Base-by-base conservation (phyloP, 352 stramenopile species). In the Aphanomyces stellatus region DNA sequence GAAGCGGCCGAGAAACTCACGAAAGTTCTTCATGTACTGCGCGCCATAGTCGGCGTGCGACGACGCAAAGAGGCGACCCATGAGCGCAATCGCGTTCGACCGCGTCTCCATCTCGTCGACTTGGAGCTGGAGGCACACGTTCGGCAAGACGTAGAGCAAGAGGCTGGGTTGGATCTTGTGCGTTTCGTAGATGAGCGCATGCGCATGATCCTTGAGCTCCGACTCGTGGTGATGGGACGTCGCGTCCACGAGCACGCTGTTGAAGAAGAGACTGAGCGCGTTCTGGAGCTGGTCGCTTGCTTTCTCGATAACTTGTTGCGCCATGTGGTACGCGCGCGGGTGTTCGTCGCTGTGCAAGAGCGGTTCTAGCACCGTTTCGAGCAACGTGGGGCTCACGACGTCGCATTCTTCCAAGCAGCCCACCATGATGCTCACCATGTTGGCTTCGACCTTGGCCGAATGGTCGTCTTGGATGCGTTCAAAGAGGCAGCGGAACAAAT, bases 1-100 rank as follows among this genome's bases (percentile, higher is more conserved):
- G 53, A 95, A 95, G n/a, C 87, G 77, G 27, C 82, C 83, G 40
- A 95, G 66, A 60, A 95, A 95, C 8, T 93, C 83, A 25, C 85
- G 81, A 34, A 95, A 93, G 37, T 79, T 92, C 56, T 91, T 90
- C 72, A 90, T 81, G 53, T 87, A 91, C 40, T 91, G 72, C 6
- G 85, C 75, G 0, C 81, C 82, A 49, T 88, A 92, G 24, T 92
- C 83, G 2, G 81, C 82, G 25, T 82, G 77, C 2, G 77, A 79
- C 0, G 84, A 93, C 13, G 83, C 82, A 69, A 95, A 95, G 13
- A 95, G 69, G 48, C 83, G 81, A 0, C 82, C 85, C 74, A 95
- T 85, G 0, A 93, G 55, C 34, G 80, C 75, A 37, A 95, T 80
- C 0, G 85, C 84, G 19, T 90, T 78, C 2, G 82, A 88, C 8